Evolutionary conservation across 2,329 filamentous ascomycete genomes (phyloP).

Genomic region (Dendryphion nanum): DNA sequence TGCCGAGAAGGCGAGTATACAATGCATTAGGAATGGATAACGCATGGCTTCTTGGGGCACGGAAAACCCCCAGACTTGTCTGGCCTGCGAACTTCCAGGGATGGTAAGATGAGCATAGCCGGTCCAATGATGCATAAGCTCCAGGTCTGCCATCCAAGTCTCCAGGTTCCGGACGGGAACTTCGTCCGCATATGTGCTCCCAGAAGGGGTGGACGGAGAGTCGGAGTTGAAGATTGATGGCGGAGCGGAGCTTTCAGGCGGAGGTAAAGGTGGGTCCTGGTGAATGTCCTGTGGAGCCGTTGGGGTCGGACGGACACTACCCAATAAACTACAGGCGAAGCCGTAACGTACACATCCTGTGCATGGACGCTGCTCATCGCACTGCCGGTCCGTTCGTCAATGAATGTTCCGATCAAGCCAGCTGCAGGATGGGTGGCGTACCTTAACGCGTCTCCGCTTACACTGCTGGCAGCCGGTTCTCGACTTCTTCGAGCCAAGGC

Average conservation of each 20-base stretch:
- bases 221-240: neutral
- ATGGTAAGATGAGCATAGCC: constrained; percentile 22
- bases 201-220: neutral
- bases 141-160: constrained; percentile 26
- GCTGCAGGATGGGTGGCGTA: constrained; percentile 1
- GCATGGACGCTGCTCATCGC: neutral
- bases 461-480: constrained; percentile 26
- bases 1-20: constrained; percentile 39
- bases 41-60: constrained; percentile 35
- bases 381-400: neutral
- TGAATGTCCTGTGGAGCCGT: neutral
- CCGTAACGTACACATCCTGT: neutral
- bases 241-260: neutral
- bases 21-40: constrained; percentile 38
- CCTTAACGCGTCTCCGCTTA: constrained; percentile 28
- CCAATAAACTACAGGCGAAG: neutral
- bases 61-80: constrained; percentile 31
- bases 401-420: neutral
- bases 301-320: neutral
- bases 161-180: neutral
- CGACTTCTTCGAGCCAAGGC: constrained; percentile 23
- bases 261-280: neutral
- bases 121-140: constrained; percentile 30
- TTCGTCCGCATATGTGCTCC: neutral
- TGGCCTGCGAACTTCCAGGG: constrained; percentile 20